These are phyloP conservation scores for Penicillium nucicola DNA, from an alignment of 495 filamentous ascomycete genomes.

Conservation along the genomic window DNA sequence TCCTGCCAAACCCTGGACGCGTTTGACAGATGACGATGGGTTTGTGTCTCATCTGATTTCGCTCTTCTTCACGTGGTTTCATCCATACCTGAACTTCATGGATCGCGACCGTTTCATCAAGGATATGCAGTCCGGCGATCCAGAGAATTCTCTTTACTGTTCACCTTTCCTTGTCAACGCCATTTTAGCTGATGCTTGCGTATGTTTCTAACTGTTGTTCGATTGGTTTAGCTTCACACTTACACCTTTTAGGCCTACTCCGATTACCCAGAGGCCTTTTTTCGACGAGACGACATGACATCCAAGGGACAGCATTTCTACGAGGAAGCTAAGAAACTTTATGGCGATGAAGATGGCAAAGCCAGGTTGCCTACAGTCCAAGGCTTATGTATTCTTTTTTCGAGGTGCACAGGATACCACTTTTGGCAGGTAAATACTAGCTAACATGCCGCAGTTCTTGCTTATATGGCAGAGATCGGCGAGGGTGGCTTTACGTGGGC, in stretches of 20 bases:
- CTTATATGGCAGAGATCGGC: constrained; percentile 31
- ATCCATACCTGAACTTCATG: constrained; percentile 39
- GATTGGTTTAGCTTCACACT: not conserved
- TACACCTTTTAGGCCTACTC: constrained; percentile 10
- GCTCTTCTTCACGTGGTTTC: constrained; percentile 43
- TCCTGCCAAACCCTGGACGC: constrained; percentile 45
- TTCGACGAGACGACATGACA: constrained; percentile 3
- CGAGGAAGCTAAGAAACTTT: constrained; percentile 16
- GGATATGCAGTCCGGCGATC: constrained; percentile 33
- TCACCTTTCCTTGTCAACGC: constrained; percentile 47
- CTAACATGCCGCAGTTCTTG: constrained; percentile 18
- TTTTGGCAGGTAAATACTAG: constrained; percentile 1
- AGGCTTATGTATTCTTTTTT: constrained; percentile 11
- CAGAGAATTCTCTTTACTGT: constrained; percentile 29
- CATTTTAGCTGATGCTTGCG: constrained; percentile 29
- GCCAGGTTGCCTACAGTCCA: constrained; percentile 9
- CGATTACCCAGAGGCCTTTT: constrained; percentile 19
- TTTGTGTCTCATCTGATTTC: constrained; percentile 48
- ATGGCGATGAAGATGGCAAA: constrained; percentile 11
- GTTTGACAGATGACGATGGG: constrained; percentile 40
- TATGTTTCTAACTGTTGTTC: not conserved
- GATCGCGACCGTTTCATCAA: constrained; percentile 40
- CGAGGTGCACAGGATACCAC: too few relatives aligned
- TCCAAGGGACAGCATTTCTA: constrained; percentile 24
- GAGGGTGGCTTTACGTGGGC: constrained; percentile 26